Percentiles rank a stretch among this genome's conserved stretches.
These are phyloP conservation scores for Vachellia pachyceras DNA, from an alignment of 306 rosid species.

Conservation along the genomic window DNA sequence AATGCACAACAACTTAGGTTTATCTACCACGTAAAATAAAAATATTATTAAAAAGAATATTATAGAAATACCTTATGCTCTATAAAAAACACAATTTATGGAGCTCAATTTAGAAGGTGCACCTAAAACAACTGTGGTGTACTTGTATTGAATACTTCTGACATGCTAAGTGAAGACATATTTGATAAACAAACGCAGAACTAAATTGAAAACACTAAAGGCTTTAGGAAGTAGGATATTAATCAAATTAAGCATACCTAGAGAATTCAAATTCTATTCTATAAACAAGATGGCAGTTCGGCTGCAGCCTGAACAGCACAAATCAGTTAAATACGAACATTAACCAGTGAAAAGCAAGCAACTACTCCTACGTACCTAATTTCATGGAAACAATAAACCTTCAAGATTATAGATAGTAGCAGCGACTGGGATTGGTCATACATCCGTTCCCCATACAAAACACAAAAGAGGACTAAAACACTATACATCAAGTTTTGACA, in stretches of 20 bases:
- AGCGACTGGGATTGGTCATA: conserved; percentile 19
- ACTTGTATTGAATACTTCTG: neutral
- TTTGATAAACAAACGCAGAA: neutral
- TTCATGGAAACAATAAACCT: neutral
- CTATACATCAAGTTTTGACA: conserved; percentile 23
- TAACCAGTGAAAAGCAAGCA: neutral
- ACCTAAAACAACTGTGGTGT: neutral
- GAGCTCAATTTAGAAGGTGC: no score
- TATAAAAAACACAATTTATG: no score
- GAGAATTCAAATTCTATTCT: neutral
- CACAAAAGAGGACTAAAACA: neutral
- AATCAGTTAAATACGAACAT: neutral
- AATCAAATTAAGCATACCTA: neutral
- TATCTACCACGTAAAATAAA: no score
- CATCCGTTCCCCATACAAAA: conserved; percentile 6
- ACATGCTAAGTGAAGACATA: neutral
- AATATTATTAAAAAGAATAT: no score
- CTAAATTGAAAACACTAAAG: neutral
- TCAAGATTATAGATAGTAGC: conserved; percentile 14
- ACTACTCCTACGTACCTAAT: neutral
- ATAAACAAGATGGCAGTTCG: neutral
- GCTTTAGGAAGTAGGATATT: neutral
- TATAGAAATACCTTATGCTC: no score
- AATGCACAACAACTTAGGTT: no score
- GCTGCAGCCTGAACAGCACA: neutral